Percentiles rank a stretch among this genome's conserved stretches.
Evolutionary conservation across 352 stramenopile genomes (phyloP).

Genomic region (Phytophthora brassicae): DNA sequence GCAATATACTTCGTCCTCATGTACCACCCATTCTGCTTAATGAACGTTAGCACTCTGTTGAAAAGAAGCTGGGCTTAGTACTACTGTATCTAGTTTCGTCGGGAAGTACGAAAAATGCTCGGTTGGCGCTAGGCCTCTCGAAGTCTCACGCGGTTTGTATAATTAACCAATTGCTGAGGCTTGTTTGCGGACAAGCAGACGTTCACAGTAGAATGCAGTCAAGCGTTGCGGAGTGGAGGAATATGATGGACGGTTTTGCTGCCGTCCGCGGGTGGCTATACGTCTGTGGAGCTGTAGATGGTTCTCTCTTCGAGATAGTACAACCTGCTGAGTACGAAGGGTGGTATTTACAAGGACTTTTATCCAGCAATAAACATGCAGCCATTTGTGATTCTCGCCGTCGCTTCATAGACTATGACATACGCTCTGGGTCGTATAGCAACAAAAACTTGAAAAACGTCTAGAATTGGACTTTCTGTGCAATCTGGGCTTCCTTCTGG

Average conservation of each 20-base stretch:
- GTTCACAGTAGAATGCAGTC: background rate
- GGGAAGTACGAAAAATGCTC: conserved; percentile 1
- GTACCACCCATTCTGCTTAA: background rate
- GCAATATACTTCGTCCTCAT: too few relatives aligned
- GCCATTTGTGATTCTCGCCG: background rate
- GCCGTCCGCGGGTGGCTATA: background rate
- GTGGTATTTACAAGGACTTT: conserved; percentile 1
- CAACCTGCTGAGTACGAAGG: background rate
- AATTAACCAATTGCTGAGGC: background rate
- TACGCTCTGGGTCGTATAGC: background rate
- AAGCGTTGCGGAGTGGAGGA: background rate
- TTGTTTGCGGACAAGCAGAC: background rate
- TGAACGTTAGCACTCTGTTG: background rate
- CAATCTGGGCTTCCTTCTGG: background rate
- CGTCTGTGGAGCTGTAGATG: background rate
- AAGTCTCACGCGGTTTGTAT: background rate
- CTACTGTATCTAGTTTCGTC: conserved; percentile 4
- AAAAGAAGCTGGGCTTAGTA: background rate
- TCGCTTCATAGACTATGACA: background rate
- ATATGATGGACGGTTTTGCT: background rate
- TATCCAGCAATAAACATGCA: conserved; percentile 5
- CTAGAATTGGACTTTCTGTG: background rate
- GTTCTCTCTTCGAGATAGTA: conserved; percentile 2
- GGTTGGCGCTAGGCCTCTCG: background rate
- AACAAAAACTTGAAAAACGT: conserved; percentile 4